Percentiles rank a stretch among this genome's conserved stretches.
phyloP scores from a whole-genome alignment of 257 asterid genomes.

The Solanum ahanhuiri region DNA sequence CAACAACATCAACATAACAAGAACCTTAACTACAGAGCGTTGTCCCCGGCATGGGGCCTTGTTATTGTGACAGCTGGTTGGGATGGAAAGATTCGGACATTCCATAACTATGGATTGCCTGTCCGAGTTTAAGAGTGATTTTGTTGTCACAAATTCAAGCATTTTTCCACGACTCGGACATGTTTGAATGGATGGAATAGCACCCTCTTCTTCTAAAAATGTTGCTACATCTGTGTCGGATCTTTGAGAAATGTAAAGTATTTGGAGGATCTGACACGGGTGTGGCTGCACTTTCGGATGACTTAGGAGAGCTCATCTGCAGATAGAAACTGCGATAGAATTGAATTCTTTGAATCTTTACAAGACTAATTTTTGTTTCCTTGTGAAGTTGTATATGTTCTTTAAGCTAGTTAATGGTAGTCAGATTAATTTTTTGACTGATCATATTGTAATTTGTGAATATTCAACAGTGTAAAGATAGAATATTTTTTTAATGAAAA shows the following conservation, averaged over 20 bases:
- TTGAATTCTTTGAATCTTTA: not conserved
- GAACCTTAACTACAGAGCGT: not conserved
- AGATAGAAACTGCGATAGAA: not conserved
- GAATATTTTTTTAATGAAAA: not conserved
- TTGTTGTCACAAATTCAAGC: not conserved
- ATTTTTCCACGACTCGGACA: not conserved
- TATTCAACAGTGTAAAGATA: not conserved
- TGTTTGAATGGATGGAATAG: not conserved
- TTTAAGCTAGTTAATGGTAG: not conserved
- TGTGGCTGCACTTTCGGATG: not conserved
- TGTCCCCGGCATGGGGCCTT: constrained; percentile 51
- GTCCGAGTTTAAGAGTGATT: constrained; percentile 18
- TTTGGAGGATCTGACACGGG: not conserved
- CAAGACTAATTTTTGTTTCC: not conserved
- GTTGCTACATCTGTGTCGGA: not conserved
- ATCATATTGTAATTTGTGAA: not conserved
- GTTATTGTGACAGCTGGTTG: constrained; percentile 55
- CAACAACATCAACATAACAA: constrained; percentile 1
- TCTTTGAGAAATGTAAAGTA: not conserved
- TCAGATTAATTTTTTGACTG: not conserved
- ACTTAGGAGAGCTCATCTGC: not conserved
- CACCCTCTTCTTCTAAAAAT: not conserved
- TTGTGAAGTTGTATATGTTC: constrained; percentile 3
- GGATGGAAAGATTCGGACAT: constrained; percentile 73
- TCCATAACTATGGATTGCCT: constrained; percentile 72